phyloP scores from a whole-genome alignment of 352 stramenopile genomes.

The Phytopythium oedochilum region DNA sequence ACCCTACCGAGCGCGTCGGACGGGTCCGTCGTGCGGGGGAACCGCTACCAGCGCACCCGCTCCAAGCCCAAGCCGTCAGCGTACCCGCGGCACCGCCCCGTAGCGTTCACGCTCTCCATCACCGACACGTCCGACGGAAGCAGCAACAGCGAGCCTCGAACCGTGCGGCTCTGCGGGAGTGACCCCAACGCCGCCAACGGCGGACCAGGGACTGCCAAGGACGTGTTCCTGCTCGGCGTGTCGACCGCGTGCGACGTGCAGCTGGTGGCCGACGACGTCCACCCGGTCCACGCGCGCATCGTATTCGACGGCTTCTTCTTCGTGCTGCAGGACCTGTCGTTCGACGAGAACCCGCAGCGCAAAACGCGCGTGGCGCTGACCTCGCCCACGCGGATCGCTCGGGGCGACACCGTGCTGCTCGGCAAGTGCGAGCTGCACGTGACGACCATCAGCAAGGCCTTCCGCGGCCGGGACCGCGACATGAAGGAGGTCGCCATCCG shows the following conservation, averaged over 20 bases:
- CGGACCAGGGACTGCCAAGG: constrained; percentile 6
- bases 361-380: constrained; percentile 51
- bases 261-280: constrained; percentile 36
- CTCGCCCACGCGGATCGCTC: constrained; percentile 36
- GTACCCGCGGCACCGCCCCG: constrained; percentile 3
- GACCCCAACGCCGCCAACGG: neutral
- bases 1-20: constrained; percentile 20
- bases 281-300: constrained; percentile 55
- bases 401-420: constrained; percentile 56
- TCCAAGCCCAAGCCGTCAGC: constrained; percentile 1
- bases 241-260: constrained; percentile 52
- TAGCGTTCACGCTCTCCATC: constrained; percentile 9
- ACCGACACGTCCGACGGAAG: neutral
- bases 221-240: constrained; percentile 50
- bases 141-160: neutral
- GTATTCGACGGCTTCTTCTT: constrained; percentile 61
- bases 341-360: constrained; percentile 45
- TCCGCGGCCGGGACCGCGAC: constrained; percentile 49
- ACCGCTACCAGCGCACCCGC: constrained; percentile 38
- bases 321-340: constrained; percentile 65
- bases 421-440: constrained; percentile 49
- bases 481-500: constrained; percentile 62
- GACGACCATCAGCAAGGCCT: constrained; percentile 39
- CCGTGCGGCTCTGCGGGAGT: neutral
- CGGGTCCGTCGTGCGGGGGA: constrained; percentile 31